Evolutionary conservation across 345 rosid genomes (phyloP).

Genomic region (Rhizophora apiculata): DNA sequence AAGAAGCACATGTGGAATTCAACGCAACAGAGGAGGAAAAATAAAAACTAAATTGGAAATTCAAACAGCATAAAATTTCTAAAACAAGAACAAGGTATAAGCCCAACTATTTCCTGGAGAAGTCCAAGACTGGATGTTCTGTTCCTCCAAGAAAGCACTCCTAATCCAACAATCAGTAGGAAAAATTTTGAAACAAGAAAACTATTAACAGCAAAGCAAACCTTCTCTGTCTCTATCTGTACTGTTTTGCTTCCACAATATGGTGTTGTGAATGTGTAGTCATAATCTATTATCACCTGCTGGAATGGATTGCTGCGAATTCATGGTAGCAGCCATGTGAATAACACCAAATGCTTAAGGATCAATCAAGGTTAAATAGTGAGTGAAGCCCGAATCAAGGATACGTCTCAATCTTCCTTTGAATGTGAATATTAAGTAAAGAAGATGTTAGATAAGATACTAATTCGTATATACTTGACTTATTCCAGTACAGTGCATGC

Average conservation of each 20-base stretch:
- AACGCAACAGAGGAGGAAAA: not conserved
- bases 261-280: conserved; percentile 94
- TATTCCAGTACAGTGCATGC: not conserved
- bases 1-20: not conserved
- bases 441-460: no score
- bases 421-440: no score
- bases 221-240: conserved; percentile 46
- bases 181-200: not conserved
- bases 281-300: conserved; percentile 94
- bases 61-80: not conserved
- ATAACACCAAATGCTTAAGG: no score
- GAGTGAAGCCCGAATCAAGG: no score
- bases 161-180: not conserved
- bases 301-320: conserved; percentile 81
- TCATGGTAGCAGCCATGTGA: conserved; percentile 14
- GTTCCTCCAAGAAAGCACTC: not conserved
- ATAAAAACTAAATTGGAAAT: not conserved
- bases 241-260: conserved; percentile 71
- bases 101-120: no score
- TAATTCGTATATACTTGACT: no score
- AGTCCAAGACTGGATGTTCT: not conserved
- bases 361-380: no score
- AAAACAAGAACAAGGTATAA: not conserved
- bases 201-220: conserved; percentile 17
- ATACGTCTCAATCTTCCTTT: no score